phyloP scores from a whole-genome alignment of 345 rosid species.

The Gossypium australe region DNA sequence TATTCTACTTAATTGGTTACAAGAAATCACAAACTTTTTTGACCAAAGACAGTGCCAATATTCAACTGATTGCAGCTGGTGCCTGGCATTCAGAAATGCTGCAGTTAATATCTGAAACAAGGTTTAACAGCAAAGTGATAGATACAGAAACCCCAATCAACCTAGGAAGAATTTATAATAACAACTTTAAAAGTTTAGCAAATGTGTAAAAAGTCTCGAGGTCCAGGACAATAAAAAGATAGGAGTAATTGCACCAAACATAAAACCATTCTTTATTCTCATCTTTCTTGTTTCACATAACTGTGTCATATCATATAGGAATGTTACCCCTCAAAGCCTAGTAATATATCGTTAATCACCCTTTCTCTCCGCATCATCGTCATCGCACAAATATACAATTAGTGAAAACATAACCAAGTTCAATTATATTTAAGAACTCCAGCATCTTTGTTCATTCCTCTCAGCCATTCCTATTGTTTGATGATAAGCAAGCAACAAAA shows the following conservation, averaged over 20 bases:
- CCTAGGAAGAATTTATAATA: background rate
- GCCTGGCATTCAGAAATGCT: background rate
- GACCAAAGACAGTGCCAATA: background rate
- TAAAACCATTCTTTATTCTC: background rate
- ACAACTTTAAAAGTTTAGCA: background rate
- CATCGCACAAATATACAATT: background rate
- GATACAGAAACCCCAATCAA: background rate
- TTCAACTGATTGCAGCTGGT: background rate
- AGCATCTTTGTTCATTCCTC: background rate
- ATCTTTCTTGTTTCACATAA: background rate
- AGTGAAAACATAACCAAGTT: background rate
- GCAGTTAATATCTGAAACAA: background rate
- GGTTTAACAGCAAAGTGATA: background rate
- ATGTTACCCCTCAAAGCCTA: background rate
- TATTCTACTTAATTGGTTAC: background rate
- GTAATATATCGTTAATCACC: background rate
- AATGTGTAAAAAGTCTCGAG: background rate
- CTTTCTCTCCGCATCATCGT: background rate
- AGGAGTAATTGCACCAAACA: background rate
- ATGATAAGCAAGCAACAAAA: background rate
- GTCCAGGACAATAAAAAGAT: background rate
- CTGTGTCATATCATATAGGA: background rate
- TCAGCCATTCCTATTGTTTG: background rate
- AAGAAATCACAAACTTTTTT: background rate
- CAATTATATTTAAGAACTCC: background rate